Base-by-base conservation (phyloP, 768 basidiomycete genomes). In the Lenzites betulinus region DNA sequence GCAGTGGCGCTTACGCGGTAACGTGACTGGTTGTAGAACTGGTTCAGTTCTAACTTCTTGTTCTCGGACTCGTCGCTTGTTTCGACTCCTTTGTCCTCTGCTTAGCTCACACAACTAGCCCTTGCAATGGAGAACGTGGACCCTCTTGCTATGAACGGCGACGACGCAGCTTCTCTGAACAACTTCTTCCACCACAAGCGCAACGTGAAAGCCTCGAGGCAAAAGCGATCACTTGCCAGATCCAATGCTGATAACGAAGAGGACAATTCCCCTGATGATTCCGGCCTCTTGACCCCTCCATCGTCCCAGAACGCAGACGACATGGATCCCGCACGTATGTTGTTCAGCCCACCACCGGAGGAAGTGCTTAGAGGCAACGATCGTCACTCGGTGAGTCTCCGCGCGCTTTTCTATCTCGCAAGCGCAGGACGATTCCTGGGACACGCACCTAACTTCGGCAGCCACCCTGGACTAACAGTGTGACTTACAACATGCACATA, bases 261-360 rank as follows among this genome's bases (percentile, higher is more conserved):
- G 42, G 44, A 51, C 20, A n/a, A 51, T 16, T 39, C 62, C 9
- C 48, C 39, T n/a, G 22, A 55, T 20, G 55, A 62, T 13, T 64
- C 63, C 33, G 71, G 71, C 22, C 64, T 70, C 38, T 58, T 69
- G 42, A 72, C 70, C 2, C 70, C 69, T 2, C 68, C 71, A 15
- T 62, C 64, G 18, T 70, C 66, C 59, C 75, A 67, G 49, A 50
- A 59, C 39, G 66, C 62, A 12, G 64, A 63, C 20, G 62, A 65
- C 38, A 58, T 58, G 25, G 62, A 64, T 47, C 54, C 71, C 1
- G 58, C 72, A 0, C 65, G 68, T 53, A 74, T 74, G 68, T 62
- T 78, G 39, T 84, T 88, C 60, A 82, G 85, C 64, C 86, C 85
- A 1, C 86, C 86, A 2, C 86, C 86, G 1, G 86, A 88, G 64